phyloP scores from a whole-genome alignment of 1,284 basidiomycete genomes.

The Cystobasidiaceae sp. region DNA sequence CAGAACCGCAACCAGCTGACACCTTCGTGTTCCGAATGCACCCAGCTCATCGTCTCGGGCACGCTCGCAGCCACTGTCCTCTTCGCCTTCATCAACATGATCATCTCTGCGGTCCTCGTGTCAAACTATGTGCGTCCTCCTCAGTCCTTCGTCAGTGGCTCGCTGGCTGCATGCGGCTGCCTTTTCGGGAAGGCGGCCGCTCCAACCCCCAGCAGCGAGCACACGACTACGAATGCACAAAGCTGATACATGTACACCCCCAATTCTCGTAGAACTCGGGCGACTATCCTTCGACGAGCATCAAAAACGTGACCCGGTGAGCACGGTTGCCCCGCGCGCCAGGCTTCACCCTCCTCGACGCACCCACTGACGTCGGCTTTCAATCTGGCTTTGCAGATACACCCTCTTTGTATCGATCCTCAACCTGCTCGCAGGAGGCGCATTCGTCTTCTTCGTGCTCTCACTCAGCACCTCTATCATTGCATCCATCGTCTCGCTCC shows the following conservation, averaged over 20 bases:
- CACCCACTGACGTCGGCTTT: background rate
- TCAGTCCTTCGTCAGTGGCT: background rate
- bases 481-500: slow-evolving; percentile 11
- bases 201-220: background rate
- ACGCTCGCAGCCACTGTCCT: slow-evolving; percentile 36
- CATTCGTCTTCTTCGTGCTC: slow-evolving; percentile 21
- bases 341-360: background rate
- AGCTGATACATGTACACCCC: background rate
- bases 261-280: slow-evolving; percentile 14
- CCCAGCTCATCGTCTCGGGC: slow-evolving; percentile 35
- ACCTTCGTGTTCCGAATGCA: background rate
- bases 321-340: background rate
- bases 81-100: slow-evolving; percentile 38
- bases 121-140: slow-evolving; percentile 17
- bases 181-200: slow-evolving; percentile 8
- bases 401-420: slow-evolving; percentile 29
- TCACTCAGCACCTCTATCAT: slow-evolving; percentile 22
- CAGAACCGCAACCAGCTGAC: no score
- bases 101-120: slow-evolving; percentile 38
- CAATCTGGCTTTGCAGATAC: slow-evolving; percentile 3
- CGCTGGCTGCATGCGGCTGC: background rate
- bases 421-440: slow-evolving; percentile 15
- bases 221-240: background rate
- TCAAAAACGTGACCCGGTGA: slow-evolving; percentile 27
- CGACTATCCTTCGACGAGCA: slow-evolving; percentile 22